Evolutionary conservation across 768 basidiomycete genomes (phyloP).

Genomic region (Crassisporium funariophilum): DNA sequence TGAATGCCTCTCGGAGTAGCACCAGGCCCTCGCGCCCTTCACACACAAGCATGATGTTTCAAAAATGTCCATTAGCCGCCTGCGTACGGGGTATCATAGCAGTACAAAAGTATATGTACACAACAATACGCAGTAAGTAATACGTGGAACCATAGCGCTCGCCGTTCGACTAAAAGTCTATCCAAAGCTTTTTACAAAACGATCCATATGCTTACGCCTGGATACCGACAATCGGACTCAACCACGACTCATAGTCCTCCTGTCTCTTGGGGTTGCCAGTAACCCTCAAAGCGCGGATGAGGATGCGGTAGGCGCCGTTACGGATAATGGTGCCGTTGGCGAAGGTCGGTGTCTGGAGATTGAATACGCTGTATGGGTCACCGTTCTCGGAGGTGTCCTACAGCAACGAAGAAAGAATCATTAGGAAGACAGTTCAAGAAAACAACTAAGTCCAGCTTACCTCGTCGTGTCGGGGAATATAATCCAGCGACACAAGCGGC

Average conservation of each 20-base stretch:
- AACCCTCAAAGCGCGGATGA: constrained; percentile 43
- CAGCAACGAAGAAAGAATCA: not conserved
- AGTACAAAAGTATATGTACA: no score
- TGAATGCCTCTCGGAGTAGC: no score
- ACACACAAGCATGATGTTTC: no score
- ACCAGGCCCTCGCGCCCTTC: no score
- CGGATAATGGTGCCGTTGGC: constrained; percentile 47
- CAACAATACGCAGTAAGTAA: no score
- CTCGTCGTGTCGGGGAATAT: constrained; percentile 47
- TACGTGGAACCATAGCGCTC: no score
- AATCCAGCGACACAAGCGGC: constrained; percentile 47
- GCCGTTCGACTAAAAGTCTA: no score
- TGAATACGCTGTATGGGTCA: constrained; percentile 33
- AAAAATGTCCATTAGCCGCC: no score
- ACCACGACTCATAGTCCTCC: constrained; percentile 48
- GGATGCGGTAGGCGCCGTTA: constrained; percentile 42
- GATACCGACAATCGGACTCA: constrained; percentile 51
- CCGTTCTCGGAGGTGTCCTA: constrained; percentile 20
- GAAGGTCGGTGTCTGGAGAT: constrained; percentile 35
- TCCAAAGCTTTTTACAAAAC: no score
- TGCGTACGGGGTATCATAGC: no score
- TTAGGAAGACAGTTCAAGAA: not conserved
- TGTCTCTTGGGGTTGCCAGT: constrained; percentile 44
- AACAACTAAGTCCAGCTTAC: constrained; percentile 28
- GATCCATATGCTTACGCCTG: no score